Conservation (phyloP, 208 protist genomes). For the Zelonia costaricensis region DNA sequence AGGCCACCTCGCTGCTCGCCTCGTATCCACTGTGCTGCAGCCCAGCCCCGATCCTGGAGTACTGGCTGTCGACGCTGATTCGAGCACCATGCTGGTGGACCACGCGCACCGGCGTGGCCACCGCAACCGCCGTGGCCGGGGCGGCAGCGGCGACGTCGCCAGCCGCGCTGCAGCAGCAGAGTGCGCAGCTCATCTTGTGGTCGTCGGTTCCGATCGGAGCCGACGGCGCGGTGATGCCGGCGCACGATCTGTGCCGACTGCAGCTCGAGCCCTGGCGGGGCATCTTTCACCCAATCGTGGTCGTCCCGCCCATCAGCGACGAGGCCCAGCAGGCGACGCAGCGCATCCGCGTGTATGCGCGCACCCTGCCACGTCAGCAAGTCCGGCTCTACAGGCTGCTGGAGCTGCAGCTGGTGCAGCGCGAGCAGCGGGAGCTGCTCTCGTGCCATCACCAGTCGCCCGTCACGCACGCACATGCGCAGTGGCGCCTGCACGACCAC, state of each 20-base stretch:
- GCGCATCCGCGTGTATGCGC: background rate
- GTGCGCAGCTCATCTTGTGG: slow-evolving; percentile 12
- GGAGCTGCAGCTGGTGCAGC: slow-evolving; percentile 1
- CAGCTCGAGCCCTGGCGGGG: slow-evolving; percentile 25
- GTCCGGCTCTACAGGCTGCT: background rate
- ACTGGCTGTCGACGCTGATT: slow-evolving; percentile 29
- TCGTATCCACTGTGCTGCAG: slow-evolving; percentile 26
- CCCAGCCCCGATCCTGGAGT: slow-evolving; percentile 13
- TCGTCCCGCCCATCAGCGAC: slow-evolving; percentile 22
- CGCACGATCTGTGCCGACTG: slow-evolving; percentile 8
- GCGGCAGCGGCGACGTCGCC: background rate
- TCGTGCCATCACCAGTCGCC: too few relatives aligned
- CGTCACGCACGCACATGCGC: too few relatives aligned
- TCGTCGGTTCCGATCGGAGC: background rate
- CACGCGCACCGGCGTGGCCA: slow-evolving; percentile 1
- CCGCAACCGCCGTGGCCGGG: background rate
- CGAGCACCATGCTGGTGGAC: slow-evolving; percentile 20
- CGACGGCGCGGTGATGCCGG: background rate
- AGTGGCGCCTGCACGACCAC: too few relatives aligned
- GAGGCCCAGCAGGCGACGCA: slow-evolving; percentile 13
- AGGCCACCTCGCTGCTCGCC: slow-evolving; percentile 17
- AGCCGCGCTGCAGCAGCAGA: slow-evolving; percentile 3
- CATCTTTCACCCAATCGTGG: slow-evolving; percentile 6
- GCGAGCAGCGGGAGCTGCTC: background rate
- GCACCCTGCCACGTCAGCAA: slow-evolving; percentile 17